Base-by-base conservation (phyloP, 257 asterid species). In the Euphrasia confusa region DNA sequence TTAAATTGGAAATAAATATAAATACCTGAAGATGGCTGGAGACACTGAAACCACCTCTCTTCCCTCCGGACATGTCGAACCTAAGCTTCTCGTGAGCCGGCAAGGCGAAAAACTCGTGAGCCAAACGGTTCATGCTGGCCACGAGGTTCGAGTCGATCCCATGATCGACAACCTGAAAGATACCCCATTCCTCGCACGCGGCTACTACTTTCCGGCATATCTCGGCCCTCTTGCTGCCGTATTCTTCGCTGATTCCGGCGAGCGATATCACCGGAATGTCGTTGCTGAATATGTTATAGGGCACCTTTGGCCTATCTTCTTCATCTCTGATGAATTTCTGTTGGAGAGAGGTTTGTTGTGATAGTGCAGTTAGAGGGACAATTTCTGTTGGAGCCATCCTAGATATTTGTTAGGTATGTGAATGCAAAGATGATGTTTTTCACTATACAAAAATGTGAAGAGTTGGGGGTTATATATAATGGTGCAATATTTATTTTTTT, bases 181-280 rank as follows among this genome's bases (percentile, higher is more conserved):
- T 74, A 0, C 98, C 98, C 96, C 96, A 88, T 10, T 83, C 96
- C 71, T 88, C 96, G 56, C 92, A 88, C 0, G 98, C 98, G 0
- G 65, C 75, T 8, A 78, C 94, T 6, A 91, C 82, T 47, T 78
- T 75, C 61, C 72, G 61, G 60, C 92, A 76, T 21, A 84, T 73
- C 72, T 80, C 94, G 4, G 35, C 59, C 78, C 92, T 78, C 30
- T 14, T 7, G 37, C 26, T 77, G 3, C 72, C 63, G 3, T n/a
- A n/a, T n/a, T 2, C 7, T 14, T 76, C 81, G 18, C 71, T 72
- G 5, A 85, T 78, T 58, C 95, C 95, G 54, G 77, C 72, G 0
- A 92, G 71, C 4, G 99, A 86, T 68, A 92, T 92, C 32, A 92
- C 74, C 15, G 99, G 96, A 75, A 92, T 86, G 0, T 89, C 89